Percentiles rank a stretch among this genome's conserved stretches.
Evolutionary conservation across 1,284 basidiomycete species (phyloP).

Genomic region (Trichosporon sp.): DNA sequence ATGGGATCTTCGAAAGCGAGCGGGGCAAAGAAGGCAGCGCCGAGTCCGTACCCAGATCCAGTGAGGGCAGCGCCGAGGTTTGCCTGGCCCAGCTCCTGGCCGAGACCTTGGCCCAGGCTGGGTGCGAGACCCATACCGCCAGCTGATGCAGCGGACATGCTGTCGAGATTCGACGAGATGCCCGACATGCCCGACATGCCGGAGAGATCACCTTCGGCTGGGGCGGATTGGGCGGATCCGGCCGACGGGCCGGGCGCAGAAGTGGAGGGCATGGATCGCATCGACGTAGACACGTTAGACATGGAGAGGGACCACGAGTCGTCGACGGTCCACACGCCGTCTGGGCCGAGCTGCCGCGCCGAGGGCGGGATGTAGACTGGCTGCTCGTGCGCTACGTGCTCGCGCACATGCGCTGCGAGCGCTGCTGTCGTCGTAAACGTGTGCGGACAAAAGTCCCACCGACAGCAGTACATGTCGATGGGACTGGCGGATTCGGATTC

Average conservation of each 20-base stretch:
- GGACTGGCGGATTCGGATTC: neutral
- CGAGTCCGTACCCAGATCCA: neutral
- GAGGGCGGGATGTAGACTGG: conserved; percentile 10
- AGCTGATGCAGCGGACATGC: too few relatives aligned
- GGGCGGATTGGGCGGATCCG: neutral
- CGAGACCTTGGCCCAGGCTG: neutral
- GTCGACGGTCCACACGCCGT: neutral
- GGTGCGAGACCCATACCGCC: too few relatives aligned
- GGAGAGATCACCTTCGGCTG: neutral
- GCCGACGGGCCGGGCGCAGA: neutral
- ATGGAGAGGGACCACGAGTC: neutral
- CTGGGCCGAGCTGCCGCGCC: neutral
- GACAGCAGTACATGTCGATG: conserved; percentile 8
- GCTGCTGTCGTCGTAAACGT: conserved; percentile 4
- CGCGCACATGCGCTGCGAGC: conserved; percentile 9
- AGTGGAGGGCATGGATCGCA: neutral
- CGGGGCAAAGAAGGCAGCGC: neutral
- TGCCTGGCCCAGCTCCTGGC: neutral
- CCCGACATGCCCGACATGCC: neutral
- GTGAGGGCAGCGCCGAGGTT: neutral
- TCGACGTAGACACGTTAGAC: too few relatives aligned
- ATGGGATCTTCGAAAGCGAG: neutral
- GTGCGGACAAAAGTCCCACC: conserved; percentile 17
- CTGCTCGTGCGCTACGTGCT: conserved; percentile 13
- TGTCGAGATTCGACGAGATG: neutral